Percentiles rank a stretch among this genome's conserved stretches.
Conservation (phyloP, 495 filamentous ascomycete species). For the Podospora conica region DNA sequence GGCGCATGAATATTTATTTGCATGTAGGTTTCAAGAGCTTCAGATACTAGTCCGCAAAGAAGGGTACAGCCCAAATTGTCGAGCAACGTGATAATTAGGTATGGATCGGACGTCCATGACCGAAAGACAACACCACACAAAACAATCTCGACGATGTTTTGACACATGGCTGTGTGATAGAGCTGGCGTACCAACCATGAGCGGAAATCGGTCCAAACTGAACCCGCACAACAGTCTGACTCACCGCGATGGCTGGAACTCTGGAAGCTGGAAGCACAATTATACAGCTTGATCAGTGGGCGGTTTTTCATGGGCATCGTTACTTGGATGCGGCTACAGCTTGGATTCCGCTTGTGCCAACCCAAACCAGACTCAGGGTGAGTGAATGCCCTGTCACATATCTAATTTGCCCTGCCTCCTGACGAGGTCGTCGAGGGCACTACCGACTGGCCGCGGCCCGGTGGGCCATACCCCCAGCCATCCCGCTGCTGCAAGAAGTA, state of each 20-base stretch:
- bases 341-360: background rate
- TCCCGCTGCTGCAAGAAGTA: constrained; percentile 68
- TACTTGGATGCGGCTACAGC: background rate
- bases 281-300: too few relatives aligned
- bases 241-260: background rate
- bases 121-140: too few relatives aligned
- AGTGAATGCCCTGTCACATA: background rate
- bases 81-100: too few relatives aligned
- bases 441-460: background rate
- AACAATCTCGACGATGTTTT: background rate
- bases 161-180: background rate
- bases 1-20: too few relatives aligned
- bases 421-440: background rate
- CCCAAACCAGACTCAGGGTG: background rate
- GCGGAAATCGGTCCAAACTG: background rate
- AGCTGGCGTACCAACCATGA: too few relatives aligned
- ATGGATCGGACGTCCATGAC: too few relatives aligned
- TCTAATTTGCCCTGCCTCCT: background rate
- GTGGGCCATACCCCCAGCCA: constrained; percentile 23
- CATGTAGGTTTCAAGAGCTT: too few relatives aligned
- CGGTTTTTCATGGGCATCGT: too few relatives aligned
- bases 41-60: too few relatives aligned
- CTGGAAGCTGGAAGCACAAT: too few relatives aligned
- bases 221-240: background rate
- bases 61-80: too few relatives aligned